Percentiles rank a stretch among this genome's conserved stretches.
Evolutionary conservation across 352 stramenopile genomes (phyloP).

Genomic region (Globisporangium nagaii): DNA sequence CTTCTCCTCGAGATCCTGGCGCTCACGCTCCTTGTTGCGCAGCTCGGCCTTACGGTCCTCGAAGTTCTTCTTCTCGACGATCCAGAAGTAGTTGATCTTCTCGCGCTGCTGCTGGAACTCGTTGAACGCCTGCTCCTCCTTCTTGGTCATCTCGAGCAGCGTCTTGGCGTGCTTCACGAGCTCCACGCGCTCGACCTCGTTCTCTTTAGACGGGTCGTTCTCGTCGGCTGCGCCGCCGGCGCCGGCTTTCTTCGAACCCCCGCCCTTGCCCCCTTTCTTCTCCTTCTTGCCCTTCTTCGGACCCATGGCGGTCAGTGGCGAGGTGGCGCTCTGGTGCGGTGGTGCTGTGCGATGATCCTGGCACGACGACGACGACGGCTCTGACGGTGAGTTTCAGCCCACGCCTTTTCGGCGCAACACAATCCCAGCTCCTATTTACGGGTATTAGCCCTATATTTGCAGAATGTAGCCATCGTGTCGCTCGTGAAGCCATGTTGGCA

Average conservation of each 20-base stretch:
- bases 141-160: slow-evolving; percentile 73
- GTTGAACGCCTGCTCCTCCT: slow-evolving; percentile 92
- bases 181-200: slow-evolving; percentile 63
- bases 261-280: slow-evolving; percentile 48
- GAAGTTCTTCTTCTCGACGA: slow-evolving; percentile 95
- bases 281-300: slow-evolving; percentile 71
- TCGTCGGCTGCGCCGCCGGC: slow-evolving; percentile 22
- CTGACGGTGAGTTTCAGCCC: background rate
- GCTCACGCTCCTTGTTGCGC: slow-evolving; percentile 93
- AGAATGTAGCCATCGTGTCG: too few relatives aligned
- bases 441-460: too few relatives aligned
- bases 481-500: background rate
- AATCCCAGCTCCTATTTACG: too few relatives aligned
- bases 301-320: slow-evolving; percentile 24
- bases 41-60: slow-evolving; percentile 91
- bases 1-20: slow-evolving; percentile 94
- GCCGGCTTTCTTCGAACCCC: slow-evolving; percentile 42
- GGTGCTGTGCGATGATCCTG: too few relatives aligned
- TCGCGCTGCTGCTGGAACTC: slow-evolving; percentile 95
- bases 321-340: background rate
- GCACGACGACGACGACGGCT: too few relatives aligned
- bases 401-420: background rate
- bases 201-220: slow-evolving; percentile 52
- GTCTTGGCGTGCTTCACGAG: slow-evolving; percentile 74
- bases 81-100: slow-evolving; percentile 97